These are phyloP conservation scores for Gigaspora rosea DNA, from an alignment of 192 early-diverging fungal species.

Conservation along the genomic window DNA sequence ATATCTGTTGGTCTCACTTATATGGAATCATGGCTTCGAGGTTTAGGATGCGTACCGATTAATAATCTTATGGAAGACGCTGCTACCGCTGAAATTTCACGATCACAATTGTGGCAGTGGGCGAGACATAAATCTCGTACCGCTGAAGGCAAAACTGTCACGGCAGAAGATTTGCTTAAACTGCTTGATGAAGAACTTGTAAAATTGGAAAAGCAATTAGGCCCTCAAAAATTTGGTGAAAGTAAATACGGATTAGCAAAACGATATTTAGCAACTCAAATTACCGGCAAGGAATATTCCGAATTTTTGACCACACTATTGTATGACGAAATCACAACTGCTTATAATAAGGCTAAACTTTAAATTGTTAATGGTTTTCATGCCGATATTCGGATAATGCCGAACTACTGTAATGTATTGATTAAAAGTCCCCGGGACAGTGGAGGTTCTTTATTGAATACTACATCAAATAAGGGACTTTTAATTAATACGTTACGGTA, in stretches of 20 bases:
- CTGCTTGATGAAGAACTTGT: slow-evolving; percentile 89
- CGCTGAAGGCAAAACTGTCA: slow-evolving; percentile 78
- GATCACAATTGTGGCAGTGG: slow-evolving; percentile 98
- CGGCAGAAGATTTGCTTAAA: slow-evolving; percentile 71
- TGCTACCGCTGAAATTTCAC: slow-evolving; percentile 96
- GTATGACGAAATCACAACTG: slow-evolving; percentile 81
- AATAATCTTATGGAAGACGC: slow-evolving; percentile 99
- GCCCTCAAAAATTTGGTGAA: slow-evolving; percentile 61
- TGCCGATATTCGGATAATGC: too few relatives aligned
- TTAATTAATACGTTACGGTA: too few relatives aligned
- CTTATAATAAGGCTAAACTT: slow-evolving; percentile 39
- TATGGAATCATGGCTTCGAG: slow-evolving; percentile 96
- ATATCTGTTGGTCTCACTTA: slow-evolving; percentile 89
- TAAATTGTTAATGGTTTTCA: slow-evolving; percentile 7
- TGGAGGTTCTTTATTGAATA: too few relatives aligned
- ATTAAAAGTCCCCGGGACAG: too few relatives aligned
- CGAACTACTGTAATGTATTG: too few relatives aligned
- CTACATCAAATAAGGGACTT: too few relatives aligned
- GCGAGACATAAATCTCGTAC: slow-evolving; percentile 83
- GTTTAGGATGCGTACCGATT: slow-evolving; percentile 95
- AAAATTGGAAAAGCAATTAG: slow-evolving; percentile 65
- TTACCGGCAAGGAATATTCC: slow-evolving; percentile 82
- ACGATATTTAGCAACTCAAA: slow-evolving; percentile 69
- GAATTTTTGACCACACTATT: slow-evolving; percentile 94
- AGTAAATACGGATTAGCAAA: slow-evolving; percentile 71